phyloP scores from a whole-genome alignment of 2,329 filamentous ascomycete species.

The Fusarium sororula region DNA sequence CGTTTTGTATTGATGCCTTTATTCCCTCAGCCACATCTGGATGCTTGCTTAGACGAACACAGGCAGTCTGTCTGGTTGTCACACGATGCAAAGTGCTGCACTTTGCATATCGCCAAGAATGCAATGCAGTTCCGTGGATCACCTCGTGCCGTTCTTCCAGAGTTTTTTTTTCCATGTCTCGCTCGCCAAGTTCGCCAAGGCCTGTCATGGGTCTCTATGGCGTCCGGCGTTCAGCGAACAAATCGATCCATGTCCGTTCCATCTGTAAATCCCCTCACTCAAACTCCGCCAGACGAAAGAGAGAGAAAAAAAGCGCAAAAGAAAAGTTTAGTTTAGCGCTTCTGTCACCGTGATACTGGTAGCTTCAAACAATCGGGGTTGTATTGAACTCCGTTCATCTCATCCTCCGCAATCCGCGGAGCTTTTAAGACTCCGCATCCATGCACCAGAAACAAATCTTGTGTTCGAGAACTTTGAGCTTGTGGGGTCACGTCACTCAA shows the following conservation, averaged over 20 bases:
- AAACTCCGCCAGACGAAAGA: background rate
- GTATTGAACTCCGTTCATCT: background rate
- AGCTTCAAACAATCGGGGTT: background rate
- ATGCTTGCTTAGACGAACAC: background rate
- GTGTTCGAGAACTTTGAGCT: slow-evolving; percentile 19
- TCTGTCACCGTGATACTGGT: background rate
- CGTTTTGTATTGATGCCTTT: background rate
- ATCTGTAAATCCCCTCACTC: background rate
- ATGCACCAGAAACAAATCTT: background rate
- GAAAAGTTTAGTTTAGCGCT: background rate
- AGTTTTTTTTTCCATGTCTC: background rate
- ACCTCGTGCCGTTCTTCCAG: slow-evolving; percentile 23
- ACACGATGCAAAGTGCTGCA: background rate
- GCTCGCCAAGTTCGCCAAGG: slow-evolving; percentile 9
- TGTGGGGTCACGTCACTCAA: slow-evolving; percentile 13
- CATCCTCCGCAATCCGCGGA: slow-evolving; percentile 14
- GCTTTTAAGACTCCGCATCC: background rate
- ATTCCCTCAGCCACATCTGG: background rate
- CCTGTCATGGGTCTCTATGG: background rate
- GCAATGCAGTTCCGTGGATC: slow-evolving; percentile 16
- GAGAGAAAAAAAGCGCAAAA: background rate
- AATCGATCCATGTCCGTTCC: slow-evolving; percentile 1
- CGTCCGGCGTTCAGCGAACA: background rate
- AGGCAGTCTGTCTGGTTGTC: background rate
- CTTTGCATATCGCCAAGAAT: slow-evolving; percentile 11